A percentile compares a stretch with the other conserved stretches of the same genome.
These are phyloP conservation scores for Penicillium oxalicum DNA, from an alignment of 2,329 filamentous ascomycete species.

Conservation along the genomic window DNA sequence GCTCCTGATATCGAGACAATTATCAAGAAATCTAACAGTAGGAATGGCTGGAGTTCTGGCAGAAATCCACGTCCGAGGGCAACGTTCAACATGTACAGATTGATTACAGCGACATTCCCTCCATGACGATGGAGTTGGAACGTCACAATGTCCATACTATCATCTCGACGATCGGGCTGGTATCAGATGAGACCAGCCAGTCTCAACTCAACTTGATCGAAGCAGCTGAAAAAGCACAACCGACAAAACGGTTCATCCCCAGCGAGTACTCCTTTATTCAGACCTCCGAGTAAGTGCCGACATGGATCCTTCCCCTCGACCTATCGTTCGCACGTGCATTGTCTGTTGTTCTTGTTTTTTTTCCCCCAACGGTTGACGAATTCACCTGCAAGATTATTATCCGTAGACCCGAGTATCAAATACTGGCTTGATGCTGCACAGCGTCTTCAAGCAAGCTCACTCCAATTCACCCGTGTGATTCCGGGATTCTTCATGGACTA, in stretches of 20 bases:
- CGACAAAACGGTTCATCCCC: constrained; percentile 40
- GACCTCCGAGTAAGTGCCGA: constrained; percentile 24
- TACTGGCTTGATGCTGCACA: constrained; percentile 25
- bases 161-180: constrained; percentile 39
- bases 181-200: constrained; percentile 22
- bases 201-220: constrained; percentile 42
- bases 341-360: neutral
- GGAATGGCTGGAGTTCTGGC: neutral
- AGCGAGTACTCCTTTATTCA: constrained; percentile 40
- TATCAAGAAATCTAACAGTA: no score
- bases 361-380: no score
- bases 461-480: constrained; percentile 37
- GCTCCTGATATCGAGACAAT: no score
- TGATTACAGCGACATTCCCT: constrained; percentile 31
- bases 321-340: neutral
- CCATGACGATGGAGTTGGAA: constrained; percentile 25
- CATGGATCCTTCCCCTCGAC: neutral
- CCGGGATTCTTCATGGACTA: constrained; percentile 47
- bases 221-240: constrained; percentile 37
- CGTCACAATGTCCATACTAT: constrained; percentile 41
- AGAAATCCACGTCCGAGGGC: constrained; percentile 4
- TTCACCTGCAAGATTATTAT: constrained; percentile 17
- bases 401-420: constrained; percentile 27
- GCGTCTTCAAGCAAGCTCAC: constrained; percentile 26
- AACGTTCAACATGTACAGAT: constrained; percentile 20